phyloP scores from a whole-genome alignment of 257 asterid species.

The Ballota nigra region DNA sequence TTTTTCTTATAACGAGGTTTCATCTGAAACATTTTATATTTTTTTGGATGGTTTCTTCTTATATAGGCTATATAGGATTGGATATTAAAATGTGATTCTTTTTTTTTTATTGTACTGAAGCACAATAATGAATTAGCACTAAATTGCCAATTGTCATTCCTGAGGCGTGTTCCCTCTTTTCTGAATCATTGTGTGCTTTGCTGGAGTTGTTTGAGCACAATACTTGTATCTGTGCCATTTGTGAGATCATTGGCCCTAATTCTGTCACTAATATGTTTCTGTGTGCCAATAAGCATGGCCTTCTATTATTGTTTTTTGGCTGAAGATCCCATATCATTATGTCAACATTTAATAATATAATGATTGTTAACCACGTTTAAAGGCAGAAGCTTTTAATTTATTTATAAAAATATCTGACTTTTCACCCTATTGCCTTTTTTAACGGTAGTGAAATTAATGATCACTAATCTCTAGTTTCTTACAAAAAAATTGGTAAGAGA shows the following conservation, averaged over 20 bases:
- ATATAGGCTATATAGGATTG: not conserved
- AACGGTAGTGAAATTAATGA: not conserved
- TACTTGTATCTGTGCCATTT: not conserved
- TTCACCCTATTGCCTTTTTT: not conserved
- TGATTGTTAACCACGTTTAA: not conserved
- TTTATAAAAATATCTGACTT: not conserved
- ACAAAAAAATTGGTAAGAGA: not conserved
- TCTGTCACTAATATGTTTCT: not conserved
- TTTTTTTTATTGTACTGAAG: not conserved
- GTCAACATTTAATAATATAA: not conserved
- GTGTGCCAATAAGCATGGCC: constrained; percentile 2
- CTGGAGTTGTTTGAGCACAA: not conserved
- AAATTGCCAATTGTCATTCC: not conserved
- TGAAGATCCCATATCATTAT: not conserved
- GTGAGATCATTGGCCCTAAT: not conserved
- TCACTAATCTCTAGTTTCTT: not conserved
- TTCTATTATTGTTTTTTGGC: not conserved
- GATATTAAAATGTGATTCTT: not conserved
- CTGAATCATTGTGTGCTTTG: not conserved
- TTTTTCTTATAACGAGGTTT: not conserved
- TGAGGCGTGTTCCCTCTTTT: no score
- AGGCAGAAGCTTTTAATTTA: not conserved
- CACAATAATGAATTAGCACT: not conserved
- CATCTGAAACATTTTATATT: not conserved
- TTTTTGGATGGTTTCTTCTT: not conserved